A percentile compares a stretch with the other conserved stretches of the same genome.
phyloP scores from a whole-genome alignment of 2,329 filamentous ascomycete genomes.

The Coleophoma cylindrospora region DNA sequence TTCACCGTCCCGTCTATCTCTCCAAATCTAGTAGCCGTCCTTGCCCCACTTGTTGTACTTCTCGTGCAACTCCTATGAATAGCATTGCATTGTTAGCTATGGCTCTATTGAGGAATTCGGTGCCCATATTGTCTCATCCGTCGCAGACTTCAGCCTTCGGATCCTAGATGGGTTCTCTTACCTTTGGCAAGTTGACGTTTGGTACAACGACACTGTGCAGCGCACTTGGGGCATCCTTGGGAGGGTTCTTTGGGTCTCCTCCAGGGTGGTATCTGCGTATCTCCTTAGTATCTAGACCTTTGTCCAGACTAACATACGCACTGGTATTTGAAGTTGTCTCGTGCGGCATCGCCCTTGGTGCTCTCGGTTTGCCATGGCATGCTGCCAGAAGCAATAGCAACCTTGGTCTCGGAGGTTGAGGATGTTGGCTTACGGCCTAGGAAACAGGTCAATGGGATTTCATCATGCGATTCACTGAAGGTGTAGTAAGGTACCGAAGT shows the following conservation, averaged over 20 bases:
- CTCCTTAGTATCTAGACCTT: conserved; percentile 16
- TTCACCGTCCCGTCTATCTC: conserved; percentile 32
- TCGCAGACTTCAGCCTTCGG: too few relatives aligned
- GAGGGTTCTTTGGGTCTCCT: conserved; percentile 69
- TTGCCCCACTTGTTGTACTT: conserved; percentile 99
- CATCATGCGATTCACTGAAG: not conserved
- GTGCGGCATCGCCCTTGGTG: conserved; percentile 54
- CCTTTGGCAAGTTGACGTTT: conserved; percentile 87
- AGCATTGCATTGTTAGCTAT: not conserved
- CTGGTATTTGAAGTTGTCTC: conserved; percentile 53
- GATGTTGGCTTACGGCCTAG: conserved; percentile 79
- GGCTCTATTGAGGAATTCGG: not conserved
- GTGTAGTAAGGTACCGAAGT: conserved; percentile 55
- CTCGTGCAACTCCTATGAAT: conserved; percentile 75
- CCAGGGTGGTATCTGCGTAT: conserved; percentile 46
- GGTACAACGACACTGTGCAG: conserved; percentile 93
- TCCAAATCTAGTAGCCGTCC: conserved; percentile 60
- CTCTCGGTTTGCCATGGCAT: conserved; percentile 87
- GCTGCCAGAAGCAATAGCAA: conserved; percentile 68
- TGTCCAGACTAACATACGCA: not conserved
- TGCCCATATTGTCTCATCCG: not conserved
- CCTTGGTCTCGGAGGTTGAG: conserved; percentile 73
- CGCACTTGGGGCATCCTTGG: conserved; percentile 89
- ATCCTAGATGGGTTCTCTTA: conserved; percentile 28
- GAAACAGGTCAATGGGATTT: conserved; percentile 16